A percentile compares a stretch with the other conserved stretches of the same genome.
Evolutionary conservation across 2,329 filamentous ascomycete species (phyloP).

Genomic region (Colletotrichum abscissum): DNA sequence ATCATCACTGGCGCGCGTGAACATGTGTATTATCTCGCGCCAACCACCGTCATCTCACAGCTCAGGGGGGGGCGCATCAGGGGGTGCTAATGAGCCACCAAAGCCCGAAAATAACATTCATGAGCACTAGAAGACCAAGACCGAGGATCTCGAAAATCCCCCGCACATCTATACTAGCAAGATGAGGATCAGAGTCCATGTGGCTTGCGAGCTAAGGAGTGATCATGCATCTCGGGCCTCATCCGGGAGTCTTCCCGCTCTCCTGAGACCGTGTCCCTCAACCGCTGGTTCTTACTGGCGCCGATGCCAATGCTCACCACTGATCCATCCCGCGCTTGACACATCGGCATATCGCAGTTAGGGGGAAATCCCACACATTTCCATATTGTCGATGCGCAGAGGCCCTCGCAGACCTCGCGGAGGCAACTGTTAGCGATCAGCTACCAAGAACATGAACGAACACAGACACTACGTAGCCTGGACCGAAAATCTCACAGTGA

Average conservation of each 20-base stretch:
- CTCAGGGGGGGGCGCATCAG: neutral
- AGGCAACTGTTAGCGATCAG: neutral
- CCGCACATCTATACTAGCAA: neutral
- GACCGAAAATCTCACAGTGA: neutral
- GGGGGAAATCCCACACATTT: neutral
- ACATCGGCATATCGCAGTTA: neutral
- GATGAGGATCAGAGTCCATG: neutral
- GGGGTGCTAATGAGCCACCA: neutral
- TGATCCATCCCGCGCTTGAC: constrained; percentile 6
- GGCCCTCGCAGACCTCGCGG: neutral
- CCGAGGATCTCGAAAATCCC: neutral
- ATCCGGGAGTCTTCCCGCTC: neutral
- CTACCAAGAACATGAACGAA: neutral
- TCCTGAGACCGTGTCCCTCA: neutral
- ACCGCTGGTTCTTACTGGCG: neutral
- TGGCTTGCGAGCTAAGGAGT: neutral
- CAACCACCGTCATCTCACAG: neutral
- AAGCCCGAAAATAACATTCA: neutral
- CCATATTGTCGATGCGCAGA: neutral
- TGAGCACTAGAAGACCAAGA: neutral
- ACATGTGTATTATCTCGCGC: neutral
- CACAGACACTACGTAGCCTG: neutral
- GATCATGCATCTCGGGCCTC: neutral
- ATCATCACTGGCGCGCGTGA: neutral
- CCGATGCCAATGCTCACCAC: neutral